A percentile compares a stretch with the other conserved stretches of the same genome.
Evolutionary conservation across 176 grass and related monocot genomes (phyloP).

Genomic region (Triticum urartu): DNA sequence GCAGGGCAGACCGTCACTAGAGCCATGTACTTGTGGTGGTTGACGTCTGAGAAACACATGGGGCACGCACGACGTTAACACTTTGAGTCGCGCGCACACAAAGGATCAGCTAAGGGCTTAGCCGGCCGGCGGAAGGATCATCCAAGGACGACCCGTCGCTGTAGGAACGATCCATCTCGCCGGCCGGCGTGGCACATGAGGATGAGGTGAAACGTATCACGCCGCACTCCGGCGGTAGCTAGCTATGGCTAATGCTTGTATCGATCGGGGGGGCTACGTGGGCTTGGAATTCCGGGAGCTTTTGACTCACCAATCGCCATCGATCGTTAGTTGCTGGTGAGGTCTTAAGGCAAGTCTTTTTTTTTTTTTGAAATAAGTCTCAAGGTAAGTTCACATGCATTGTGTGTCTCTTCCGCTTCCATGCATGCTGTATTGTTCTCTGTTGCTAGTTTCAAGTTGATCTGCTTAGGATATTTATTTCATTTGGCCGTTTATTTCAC

Average conservation of each 20-base stretch:
- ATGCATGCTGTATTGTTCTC: background rate
- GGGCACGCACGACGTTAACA: background rate
- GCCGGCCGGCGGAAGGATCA: background rate
- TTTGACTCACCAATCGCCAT: background rate
- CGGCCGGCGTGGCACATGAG: background rate
- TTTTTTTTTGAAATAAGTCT: too few species aligned
- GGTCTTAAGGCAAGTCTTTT: too few species aligned
- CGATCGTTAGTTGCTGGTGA: background rate
- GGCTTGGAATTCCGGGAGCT: background rate
- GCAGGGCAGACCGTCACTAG: too few species aligned
- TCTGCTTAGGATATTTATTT: background rate
- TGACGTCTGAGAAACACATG: background rate
- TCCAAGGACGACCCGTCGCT: background rate
- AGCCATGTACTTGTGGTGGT: background rate
- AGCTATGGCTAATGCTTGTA: background rate
- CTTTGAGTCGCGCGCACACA: background rate
- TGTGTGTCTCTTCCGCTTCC: too few species aligned
- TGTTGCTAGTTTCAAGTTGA: background rate
- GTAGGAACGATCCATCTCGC: background rate
- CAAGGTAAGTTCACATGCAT: background rate
- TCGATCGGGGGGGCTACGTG: background rate
- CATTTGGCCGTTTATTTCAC: background rate
- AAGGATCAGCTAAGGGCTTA: background rate
- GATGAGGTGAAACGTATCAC: background rate
- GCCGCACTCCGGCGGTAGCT: background rate